phyloP scores from a whole-genome alignment of 1,139 yeast genomes.

The Pichia sp. region DNA sequence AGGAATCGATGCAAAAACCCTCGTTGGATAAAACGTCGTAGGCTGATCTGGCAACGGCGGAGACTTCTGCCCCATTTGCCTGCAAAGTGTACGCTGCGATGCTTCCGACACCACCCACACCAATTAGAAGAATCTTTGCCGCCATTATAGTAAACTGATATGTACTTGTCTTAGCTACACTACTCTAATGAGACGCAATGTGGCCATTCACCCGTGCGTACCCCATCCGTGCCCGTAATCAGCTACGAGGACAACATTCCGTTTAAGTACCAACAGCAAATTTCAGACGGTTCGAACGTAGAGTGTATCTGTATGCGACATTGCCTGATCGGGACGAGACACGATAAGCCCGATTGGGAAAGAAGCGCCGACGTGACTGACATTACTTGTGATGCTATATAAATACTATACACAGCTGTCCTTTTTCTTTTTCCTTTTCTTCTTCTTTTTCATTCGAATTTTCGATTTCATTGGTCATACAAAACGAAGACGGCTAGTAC shows the following conservation, averaged over 20 bases:
- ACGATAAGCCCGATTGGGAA: slow-evolving; percentile 3
- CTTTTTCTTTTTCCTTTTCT: too few relatives aligned
- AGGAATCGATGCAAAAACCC: slow-evolving; percentile 58
- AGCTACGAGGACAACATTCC: too few relatives aligned
- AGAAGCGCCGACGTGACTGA: neutral
- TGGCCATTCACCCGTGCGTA: too few relatives aligned
- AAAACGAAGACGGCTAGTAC: neutral
- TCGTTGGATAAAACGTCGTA: slow-evolving; percentile 43
- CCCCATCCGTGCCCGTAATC: too few relatives aligned
- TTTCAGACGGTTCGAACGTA: too few relatives aligned
- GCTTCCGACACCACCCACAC: slow-evolving; percentile 73
- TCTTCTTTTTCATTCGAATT: too few relatives aligned
- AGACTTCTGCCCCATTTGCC: slow-evolving; percentile 45
- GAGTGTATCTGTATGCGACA: too few relatives aligned
- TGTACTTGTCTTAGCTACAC: neutral
- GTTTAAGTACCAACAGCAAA: too few relatives aligned
- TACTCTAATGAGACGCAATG: neutral
- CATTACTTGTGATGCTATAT: neutral
- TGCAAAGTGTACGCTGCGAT: slow-evolving; percentile 59
- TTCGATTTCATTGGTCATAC: too few relatives aligned
- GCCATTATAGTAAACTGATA: slow-evolving; percentile 4
- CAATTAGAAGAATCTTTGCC: slow-evolving; percentile 46
- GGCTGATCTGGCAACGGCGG: slow-evolving; percentile 62
- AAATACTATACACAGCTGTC: neutral
- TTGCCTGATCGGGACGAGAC: too few relatives aligned